These are phyloP conservation scores for Thermothelomyces thermophilus DNA, from an alignment of 2,329 filamentous ascomycete species.

Conservation along the genomic window DNA sequence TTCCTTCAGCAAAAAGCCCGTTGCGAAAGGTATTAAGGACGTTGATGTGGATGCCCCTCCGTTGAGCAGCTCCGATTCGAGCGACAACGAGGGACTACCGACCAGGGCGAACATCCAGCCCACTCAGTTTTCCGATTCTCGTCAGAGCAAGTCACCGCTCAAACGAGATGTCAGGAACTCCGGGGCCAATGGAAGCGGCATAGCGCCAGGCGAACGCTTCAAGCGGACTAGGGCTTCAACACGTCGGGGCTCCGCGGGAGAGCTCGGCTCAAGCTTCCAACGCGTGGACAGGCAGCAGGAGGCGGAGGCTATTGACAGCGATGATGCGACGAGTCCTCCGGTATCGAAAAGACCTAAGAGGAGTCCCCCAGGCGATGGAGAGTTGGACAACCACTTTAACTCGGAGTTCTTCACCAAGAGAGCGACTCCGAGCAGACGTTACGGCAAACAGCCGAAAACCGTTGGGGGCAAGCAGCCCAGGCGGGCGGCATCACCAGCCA, in stretches of 20 bases:
- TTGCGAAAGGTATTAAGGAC: not conserved
- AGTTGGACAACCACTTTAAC: not conserved
- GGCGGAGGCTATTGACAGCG: not conserved
- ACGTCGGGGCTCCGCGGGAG: not conserved
- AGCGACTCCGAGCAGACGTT: not conserved
- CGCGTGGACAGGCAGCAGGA: not conserved
- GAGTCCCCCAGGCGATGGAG: not conserved
- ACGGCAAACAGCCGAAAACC: not conserved
- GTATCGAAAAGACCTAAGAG: slow-evolving; percentile 7
- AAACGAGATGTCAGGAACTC: not conserved
- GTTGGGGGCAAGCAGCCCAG: not conserved
- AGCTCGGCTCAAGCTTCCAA: not conserved
- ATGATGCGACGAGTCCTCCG: not conserved
- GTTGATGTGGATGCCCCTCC: slow-evolving; percentile 12
- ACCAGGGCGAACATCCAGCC: slow-evolving; percentile 7
- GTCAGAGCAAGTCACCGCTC: not conserved
- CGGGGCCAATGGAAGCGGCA: not conserved
- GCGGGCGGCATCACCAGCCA: not conserved
- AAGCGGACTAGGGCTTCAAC: slow-evolving; percentile 2
- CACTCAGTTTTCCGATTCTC: not conserved
- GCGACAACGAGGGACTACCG: slow-evolving; percentile 8
- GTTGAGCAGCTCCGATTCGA: slow-evolving; percentile 10
- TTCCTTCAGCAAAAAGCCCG: not conserved
- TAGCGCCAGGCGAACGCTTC: not conserved
- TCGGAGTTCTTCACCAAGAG: not conserved